Conservation (phyloP, 139 green algal genomes). For the Pleodorina starrii region DNA sequence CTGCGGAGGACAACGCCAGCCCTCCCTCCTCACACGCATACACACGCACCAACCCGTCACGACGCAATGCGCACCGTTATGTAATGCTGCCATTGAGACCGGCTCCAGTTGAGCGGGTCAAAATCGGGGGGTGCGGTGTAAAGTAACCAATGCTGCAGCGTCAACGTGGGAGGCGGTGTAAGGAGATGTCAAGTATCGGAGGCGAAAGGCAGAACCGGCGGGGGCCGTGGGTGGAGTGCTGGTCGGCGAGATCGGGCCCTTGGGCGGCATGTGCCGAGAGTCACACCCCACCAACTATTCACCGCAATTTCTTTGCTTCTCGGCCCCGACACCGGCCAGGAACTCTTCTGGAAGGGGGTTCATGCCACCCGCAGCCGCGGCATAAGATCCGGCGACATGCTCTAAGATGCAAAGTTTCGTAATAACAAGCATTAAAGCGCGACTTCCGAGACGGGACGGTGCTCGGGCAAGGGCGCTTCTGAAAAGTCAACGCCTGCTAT, state of each 20-base stretch:
- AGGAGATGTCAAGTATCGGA: not conserved
- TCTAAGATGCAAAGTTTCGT: too few relatives aligned
- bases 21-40: too few relatives aligned
- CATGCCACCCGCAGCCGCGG: too few relatives aligned
- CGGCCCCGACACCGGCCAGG: too few relatives aligned
- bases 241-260: not conserved
- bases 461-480: not conserved
- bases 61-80: not conserved
- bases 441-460: not conserved
- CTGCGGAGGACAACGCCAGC: not conserved
- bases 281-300: not conserved
- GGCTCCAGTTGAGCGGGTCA: not conserved
- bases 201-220: not conserved
- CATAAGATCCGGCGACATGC: too few relatives aligned
- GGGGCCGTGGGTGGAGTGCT: not conserved
- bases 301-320: not conserved
- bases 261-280: not conserved
- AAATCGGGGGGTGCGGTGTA: not conserved
- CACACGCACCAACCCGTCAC: not conserved
- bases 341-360: too few relatives aligned
- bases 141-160: slow-evolving; percentile 2
- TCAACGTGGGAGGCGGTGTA: not conserved
- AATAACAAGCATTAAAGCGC: not conserved
- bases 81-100: not conserved
- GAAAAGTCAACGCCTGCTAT: not conserved